These are phyloP conservation scores for Schizophyllum commune DNA, from an alignment of 1,284 basidiomycete genomes.

Conservation along the genomic window DNA sequence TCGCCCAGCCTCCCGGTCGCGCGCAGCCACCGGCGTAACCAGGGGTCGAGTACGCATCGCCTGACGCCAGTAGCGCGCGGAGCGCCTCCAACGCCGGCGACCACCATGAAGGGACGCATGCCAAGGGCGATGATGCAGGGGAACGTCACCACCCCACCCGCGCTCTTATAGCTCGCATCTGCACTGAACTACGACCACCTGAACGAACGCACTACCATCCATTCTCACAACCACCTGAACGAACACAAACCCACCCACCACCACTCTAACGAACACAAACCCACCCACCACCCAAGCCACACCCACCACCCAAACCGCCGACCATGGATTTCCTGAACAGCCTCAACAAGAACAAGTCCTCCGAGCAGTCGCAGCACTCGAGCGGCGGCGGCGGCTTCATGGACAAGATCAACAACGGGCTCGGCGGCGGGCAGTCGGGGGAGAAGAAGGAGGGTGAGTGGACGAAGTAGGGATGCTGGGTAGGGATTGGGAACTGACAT, in stretches of 20 bases:
- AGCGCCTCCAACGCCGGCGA: neutral
- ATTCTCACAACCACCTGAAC: too few relatives aligned
- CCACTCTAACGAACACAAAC: too few relatives aligned
- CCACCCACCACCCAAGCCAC: too few relatives aligned
- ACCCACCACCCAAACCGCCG: too few relatives aligned
- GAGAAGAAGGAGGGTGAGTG: constrained; percentile 16
- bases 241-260: too few relatives aligned
- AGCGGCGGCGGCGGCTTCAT: constrained; percentile 10
- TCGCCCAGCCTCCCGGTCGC: too few relatives aligned
- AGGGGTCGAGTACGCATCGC: neutral
- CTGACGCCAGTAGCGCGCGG: neutral
- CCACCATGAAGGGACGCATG: neutral
- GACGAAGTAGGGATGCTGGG: too few relatives aligned
- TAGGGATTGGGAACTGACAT: neutral
- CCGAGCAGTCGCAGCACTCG: neutral
- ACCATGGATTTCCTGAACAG: neutral
- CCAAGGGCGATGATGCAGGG: neutral
- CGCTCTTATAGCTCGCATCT: neutral
- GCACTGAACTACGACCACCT: neutral
- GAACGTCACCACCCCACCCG: neutral
- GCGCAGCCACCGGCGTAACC: neutral
- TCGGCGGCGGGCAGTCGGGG: constrained; percentile 14
- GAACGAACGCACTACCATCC: neutral
- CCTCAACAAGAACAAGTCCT: neutral
- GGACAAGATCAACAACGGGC: constrained; percentile 11